Percentiles rank a stretch among this genome's conserved stretches.
phyloP scores from a whole-genome alignment of 169 alveolate species.

The Besnoitia besnoiti region DNA sequence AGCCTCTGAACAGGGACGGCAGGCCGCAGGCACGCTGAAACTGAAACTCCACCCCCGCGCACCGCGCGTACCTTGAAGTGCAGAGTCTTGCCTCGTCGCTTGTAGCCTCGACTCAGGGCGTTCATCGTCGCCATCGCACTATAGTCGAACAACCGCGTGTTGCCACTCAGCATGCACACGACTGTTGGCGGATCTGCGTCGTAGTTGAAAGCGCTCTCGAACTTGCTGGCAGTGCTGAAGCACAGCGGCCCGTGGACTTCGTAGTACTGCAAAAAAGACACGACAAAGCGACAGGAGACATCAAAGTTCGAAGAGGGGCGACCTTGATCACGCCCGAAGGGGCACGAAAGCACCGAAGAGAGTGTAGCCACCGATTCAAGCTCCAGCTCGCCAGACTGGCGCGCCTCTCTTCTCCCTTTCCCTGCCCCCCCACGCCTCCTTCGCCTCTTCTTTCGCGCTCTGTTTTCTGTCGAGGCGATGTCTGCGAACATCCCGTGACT shows the following conservation, averaged over 20 bases:
- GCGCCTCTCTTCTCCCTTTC: no score
- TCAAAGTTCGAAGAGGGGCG: neutral
- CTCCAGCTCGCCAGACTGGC: no score
- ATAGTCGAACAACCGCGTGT: slow-evolving; percentile 82
- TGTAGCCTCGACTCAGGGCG: slow-evolving; percentile 77
- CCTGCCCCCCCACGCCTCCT: no score
- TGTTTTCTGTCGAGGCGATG: no score
- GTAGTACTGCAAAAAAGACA: slow-evolving; percentile 69
- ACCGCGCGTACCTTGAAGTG: slow-evolving; percentile 70
- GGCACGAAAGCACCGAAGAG: no score
- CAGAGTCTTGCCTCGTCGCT: slow-evolving; percentile 72
- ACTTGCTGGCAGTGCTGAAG: slow-evolving; percentile 82
- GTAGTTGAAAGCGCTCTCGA: slow-evolving; percentile 79
- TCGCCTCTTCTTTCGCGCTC: no score
- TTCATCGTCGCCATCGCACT: slow-evolving; percentile 84
- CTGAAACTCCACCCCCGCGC: neutral
- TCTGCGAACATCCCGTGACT: no score
- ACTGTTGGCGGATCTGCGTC: slow-evolving; percentile 83
- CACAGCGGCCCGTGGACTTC: slow-evolving; percentile 85
- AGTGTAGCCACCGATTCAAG: no score
- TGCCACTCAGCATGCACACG: slow-evolving; percentile 77
- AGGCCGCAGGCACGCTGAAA: neutral
- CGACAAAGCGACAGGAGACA: neutral
- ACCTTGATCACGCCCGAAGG: no score
- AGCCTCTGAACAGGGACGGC: neutral